Evolutionary conservation across 2,329 filamentous ascomycete species (phyloP), one percentile per base, ranked within the genome.

Genomic region (Phoma herbarum): DNA sequence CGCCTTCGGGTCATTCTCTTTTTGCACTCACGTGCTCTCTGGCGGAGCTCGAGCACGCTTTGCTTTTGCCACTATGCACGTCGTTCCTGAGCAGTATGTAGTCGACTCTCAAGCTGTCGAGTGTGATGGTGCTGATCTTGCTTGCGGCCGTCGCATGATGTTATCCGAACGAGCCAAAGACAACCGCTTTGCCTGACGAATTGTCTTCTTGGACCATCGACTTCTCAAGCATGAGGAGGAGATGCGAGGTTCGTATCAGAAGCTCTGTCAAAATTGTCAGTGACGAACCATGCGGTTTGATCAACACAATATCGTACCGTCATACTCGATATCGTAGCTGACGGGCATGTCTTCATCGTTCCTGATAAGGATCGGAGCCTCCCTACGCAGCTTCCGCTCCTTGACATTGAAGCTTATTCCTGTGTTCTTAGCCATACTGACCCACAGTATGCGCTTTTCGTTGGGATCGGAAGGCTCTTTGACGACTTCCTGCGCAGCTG

Each of bases 291-390:
- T 14, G 10, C 44, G 20, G 8, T 9, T 14, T 11, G 4, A 4
- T 22, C 5, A 37, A 41, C 7, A 33, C 14, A 25, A 25, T 25
- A 43, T 71, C 82, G 58, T 79, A 92, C 90, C 88, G 84, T 91
- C 82, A 69, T 91, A 90, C 55, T 90, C 85, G 26, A 95, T 79
- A 42, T 84, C 84, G 71, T 92, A 95, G 52, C 83, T 86, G 10
- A 91, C 86, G 3, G 88, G 82, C n/a, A 84, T 76, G 44, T 92
- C 87, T 52, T 91, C 87, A 49, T 88, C 85, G 10, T 77, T 78
- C 2, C 81, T 78, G 16, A 86, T 76, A 12, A 91, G 78, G 14
- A 90, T 73, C 1, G 87, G 85, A 57, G 79, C 77, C 33, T 81
- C 68, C 50, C 75, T 68, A 69, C 74, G 76, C 69, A 78, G 73